Base-by-base conservation (phyloP, 495 filamentous ascomycete genomes). In the Rusavskia elegans region DNA sequence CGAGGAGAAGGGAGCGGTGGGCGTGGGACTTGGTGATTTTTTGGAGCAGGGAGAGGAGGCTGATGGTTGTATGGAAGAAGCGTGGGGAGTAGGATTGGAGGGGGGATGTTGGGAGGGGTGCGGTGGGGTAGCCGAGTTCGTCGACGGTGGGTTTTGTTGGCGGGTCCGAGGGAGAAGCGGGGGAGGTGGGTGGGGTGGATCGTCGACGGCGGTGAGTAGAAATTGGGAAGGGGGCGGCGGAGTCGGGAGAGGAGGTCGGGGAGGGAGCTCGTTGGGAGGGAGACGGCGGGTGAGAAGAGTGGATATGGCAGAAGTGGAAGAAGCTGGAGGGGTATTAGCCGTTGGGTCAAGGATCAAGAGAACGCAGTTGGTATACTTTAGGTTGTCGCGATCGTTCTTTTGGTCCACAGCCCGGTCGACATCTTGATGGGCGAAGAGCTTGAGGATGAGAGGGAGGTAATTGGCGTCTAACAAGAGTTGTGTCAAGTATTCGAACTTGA, bases 11-110 rank as follows among this genome's bases (percentile, higher is more conserved):
- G 62, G 93, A 93, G 45, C 92, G 84, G 65, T 98, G 92, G 2
- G 89, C 85, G 65, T 96, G 95, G 64, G 82, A 72, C 56, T 94
- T 92, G 64, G 88, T 94, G 53, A 97, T 84, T 66, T 98, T 98
- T 63, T 97, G 92, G 78, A 97, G 84, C 50, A 95, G 78, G 56
- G 93, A 88, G 17, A 98, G 76, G 68, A 88, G 85, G 67, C 92
- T 96, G 73, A 96, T 95, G 49, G 80, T 75, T 7, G 85, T 82
- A 73, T 89, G 93, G 75, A 97, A 93, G 68, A 90, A 89, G 56
- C 93, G 85, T 66, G 87, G 89, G 23, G 86, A 90, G 73, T 85
- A 97, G 57, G 80, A 79, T 8, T 85, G 95, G 55, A 96, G 89
- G 23, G 87, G 87, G 53, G 85, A 81, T 29, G 82, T 76, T 2